Evolutionary conservation across 2,329 filamentous ascomycete species (phyloP).

Genomic region (Alternaria panax): DNA sequence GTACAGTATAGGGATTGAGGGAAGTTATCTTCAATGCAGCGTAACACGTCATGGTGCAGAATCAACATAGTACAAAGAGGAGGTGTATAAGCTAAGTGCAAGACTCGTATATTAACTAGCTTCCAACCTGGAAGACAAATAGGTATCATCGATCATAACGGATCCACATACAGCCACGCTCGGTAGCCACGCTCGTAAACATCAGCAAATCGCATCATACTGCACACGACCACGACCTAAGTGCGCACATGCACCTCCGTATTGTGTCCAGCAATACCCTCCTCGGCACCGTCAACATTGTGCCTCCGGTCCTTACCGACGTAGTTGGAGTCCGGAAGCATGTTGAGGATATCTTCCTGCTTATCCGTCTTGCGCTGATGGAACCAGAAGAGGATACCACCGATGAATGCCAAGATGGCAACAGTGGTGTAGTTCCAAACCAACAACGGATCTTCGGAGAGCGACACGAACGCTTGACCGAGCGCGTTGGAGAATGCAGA

Average conservation of each 20-base stretch:
- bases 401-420: constrained; percentile 68
- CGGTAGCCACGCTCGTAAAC: background rate
- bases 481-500: constrained; percentile 73
- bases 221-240: background rate
- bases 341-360: constrained; percentile 74
- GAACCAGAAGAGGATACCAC: constrained; percentile 72
- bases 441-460: constrained; percentile 70
- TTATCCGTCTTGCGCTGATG: constrained; percentile 70
- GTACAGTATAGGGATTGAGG: background rate
- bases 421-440: constrained; percentile 76
- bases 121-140: background rate
- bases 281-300: constrained; percentile 25
- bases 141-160: constrained; percentile 5
- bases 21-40: background rate
- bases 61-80: background rate
- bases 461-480: constrained; percentile 70
- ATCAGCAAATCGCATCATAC: background rate
- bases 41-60: background rate
- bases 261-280: constrained; percentile 12
- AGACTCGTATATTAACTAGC: background rate
- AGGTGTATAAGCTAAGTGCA: background rate
- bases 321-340: constrained; percentile 56
- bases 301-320: constrained; percentile 41
- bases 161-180: background rate
- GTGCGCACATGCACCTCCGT: background rate